A percentile compares a stretch with the other conserved stretches of the same genome.
Conservation (phyloP, 805 yeast species). For the Starmerella scarabaei region DNA sequence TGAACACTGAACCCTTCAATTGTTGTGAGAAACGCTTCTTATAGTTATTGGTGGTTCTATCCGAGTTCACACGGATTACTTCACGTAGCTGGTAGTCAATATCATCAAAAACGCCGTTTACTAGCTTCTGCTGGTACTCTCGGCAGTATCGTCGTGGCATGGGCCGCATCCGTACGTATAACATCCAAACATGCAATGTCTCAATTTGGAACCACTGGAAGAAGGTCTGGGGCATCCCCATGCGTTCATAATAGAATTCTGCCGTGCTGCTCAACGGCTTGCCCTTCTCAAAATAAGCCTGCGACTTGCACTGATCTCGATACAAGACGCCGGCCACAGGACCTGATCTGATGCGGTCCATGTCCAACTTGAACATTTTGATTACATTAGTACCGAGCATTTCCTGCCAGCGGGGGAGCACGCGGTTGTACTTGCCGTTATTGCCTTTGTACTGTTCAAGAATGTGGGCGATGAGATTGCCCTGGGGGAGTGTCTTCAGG, state of each 20-base stretch:
- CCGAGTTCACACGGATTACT: constrained; percentile 73
- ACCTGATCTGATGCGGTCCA: constrained; percentile 88
- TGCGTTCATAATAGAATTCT: constrained; percentile 68
- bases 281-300: constrained; percentile 36
- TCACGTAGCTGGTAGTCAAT: constrained; percentile 74
- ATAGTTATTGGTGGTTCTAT: constrained; percentile 70
- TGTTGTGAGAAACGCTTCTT: constrained; percentile 84
- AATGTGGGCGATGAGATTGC: constrained; percentile 22
- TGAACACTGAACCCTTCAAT: constrained; percentile 73
- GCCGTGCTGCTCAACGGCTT: constrained; percentile 50
- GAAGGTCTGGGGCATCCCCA: constrained; percentile 72
- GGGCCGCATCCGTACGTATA: constrained; percentile 90
- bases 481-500: constrained; percentile 17
- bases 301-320: constrained; percentile 74
- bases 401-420: constrained; percentile 25
- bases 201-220: constrained; percentile 96
- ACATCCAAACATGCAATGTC: constrained; percentile 81
- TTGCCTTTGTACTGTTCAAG: constrained; percentile 24
- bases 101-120: constrained; percentile 80
- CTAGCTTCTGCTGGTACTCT: constrained; percentile 81
- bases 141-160: constrained; percentile 83
- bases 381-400: constrained; percentile 26
- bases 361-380: constrained; percentile 53
- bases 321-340: constrained; percentile 86
- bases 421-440: constrained; percentile 19